A percentile compares a stretch with the other conserved stretches of the same genome.
Conservation (phyloP, 441 rosid species). For the Capsella rubella region DNA sequence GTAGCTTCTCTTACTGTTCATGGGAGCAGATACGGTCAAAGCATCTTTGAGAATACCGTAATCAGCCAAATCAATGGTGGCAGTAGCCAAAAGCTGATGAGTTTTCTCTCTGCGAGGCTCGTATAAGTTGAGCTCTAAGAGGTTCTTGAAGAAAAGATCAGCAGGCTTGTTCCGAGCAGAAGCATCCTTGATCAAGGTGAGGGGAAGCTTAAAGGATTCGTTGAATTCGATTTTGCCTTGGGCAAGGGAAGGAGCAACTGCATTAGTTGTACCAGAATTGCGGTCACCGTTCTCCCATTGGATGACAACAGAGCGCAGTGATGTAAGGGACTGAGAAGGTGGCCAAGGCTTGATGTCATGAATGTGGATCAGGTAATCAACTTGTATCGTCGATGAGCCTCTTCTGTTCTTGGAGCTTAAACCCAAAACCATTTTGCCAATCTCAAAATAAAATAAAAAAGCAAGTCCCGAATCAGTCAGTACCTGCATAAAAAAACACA, state of each 20-base stretch:
- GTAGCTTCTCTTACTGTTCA: constrained; percentile 83
- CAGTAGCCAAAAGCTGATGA: constrained; percentile 75
- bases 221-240: constrained; percentile 92
- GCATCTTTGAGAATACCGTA: constrained; percentile 67
- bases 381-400: constrained; percentile 56
- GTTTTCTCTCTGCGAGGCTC: constrained; percentile 92
- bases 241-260: constrained; percentile 74
- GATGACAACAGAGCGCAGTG: constrained; percentile 81
- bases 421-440: constrained; percentile 67
- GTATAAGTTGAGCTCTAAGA: constrained; percentile 77
- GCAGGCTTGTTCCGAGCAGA: constrained; percentile 61
- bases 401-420: constrained; percentile 64
- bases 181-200: constrained; percentile 67
- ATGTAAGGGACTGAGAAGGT: constrained; percentile 89
- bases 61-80: constrained; percentile 78
- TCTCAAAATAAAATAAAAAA: constrained; percentile 8
- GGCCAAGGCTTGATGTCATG: constrained; percentile 98
- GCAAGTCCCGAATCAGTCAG: constrained; percentile 13
- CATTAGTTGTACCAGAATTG: constrained; percentile 70
- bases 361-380: constrained; percentile 73
- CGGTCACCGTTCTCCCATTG: constrained; percentile 95
- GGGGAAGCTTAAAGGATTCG: constrained; percentile 81
- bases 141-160: constrained; percentile 69
- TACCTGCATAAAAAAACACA: constrained; percentile 2
- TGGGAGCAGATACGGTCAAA: constrained; percentile 58